Evolutionary conservation across 2,329 filamentous ascomycete species (phyloP), one percentile per base, ranked within the genome.

Genomic region (Dendryphion nanum): DNA sequence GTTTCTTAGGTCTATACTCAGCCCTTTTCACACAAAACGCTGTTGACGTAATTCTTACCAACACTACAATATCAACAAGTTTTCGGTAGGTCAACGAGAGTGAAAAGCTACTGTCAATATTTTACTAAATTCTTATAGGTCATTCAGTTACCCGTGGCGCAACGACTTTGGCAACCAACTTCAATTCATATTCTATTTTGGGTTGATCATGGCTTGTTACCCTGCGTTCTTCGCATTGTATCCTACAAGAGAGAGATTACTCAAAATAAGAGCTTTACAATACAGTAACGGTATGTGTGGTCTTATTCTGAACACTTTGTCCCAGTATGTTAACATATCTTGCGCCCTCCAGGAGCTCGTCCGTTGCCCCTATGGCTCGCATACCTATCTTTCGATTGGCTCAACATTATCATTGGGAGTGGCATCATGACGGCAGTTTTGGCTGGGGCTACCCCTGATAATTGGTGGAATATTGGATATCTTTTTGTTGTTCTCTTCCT

Each of bases 221-320:
- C 88, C 89, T 0, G 86, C 83, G 3, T 93, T 95, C 71, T 93
- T 95, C 55, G 78, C 85, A 0, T 71, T 95, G 1, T 95, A 95
- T 56, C 86, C 87, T 0, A 95, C 88, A 15, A 72, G 85, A 16
- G 90, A 95, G 62, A 77, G 88, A 16, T 74, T 87, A 5, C 74
- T 81, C 29, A 85, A 88, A 44, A 86, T 96, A 13, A 79, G 89
- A 30, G 84, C 85, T 8, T 72, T 95, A 18, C 83, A 95, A 59
- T 95, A 94, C 66, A 91, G 86, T 28, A 95, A 95, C 56, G 89
- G 90, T 28, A 87, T 95, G 29, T 24, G 7, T 24, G 21, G 7
- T 24, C 7, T 24, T 24, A 7, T 24, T 24, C n/a, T 7, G n/a
- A 24, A 24, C n/a, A 24, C 21, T 24, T 24, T n/a, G n/a, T n/a